Percentiles rank a stretch among this genome's conserved stretches.
Conservation (phyloP, 2,329 filamentous ascomycete genomes). For the Colletotrichum chrysophilum region DNA sequence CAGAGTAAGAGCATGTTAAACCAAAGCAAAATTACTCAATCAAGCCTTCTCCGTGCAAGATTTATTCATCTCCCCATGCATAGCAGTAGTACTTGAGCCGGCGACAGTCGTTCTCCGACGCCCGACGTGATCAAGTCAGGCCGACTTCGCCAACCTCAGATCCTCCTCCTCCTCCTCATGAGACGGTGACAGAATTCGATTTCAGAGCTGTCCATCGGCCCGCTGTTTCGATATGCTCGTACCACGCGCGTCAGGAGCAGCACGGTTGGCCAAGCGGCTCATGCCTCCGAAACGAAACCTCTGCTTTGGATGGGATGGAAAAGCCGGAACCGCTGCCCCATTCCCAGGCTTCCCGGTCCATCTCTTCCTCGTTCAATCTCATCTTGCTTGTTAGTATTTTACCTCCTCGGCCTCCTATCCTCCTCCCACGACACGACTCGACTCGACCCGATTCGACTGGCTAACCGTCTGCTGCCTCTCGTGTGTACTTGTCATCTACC, state of each 20-base stretch:
- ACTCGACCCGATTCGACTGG: neutral
- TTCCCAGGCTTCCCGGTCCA: neutral
- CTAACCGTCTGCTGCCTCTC: neutral
- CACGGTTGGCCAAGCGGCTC: conserved; percentile 10
- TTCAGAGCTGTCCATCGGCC: neutral
- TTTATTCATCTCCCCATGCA: neutral
- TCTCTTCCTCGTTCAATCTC: neutral
- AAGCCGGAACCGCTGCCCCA: neutral
- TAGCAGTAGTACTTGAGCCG: neutral
- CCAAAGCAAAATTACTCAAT: neutral
- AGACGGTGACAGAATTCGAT: neutral
- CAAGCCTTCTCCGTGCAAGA: neutral
- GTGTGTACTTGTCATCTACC: neutral
- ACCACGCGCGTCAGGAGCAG: conserved; percentile 4
- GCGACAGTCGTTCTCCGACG: neutral
- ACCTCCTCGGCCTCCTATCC: neutral
- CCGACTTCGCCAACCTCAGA: neutral
- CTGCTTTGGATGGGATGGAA: conserved; percentile 2
- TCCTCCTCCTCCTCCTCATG: neutral
- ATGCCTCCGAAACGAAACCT: conserved; percentile 14
- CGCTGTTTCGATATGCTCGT: conserved; percentile 4
- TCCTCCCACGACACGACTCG: neutral
- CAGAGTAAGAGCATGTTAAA: neutral
- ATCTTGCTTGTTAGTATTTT: neutral
- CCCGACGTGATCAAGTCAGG: neutral